phyloP scores from a whole-genome alignment of 2,329 filamentous ascomycete genomes.

The Hypoxylon sp. region DNA sequence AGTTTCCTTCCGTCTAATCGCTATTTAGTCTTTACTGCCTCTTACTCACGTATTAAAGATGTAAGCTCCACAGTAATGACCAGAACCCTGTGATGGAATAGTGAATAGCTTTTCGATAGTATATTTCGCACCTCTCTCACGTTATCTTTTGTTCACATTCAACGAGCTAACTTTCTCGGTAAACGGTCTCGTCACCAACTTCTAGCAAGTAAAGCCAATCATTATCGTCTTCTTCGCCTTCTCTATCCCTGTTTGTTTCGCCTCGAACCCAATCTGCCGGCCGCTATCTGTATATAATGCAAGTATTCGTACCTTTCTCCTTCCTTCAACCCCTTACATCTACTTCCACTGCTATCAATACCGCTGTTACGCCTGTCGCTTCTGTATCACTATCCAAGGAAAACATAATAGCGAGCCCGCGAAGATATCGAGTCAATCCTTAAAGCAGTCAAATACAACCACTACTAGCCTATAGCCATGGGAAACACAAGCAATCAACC shows the following conservation, averaged over 20 bases:
- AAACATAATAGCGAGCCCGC: neutral
- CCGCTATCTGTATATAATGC: too few relatives aligned
- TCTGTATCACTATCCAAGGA: neutral
- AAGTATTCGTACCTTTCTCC: neutral
- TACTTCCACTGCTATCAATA: neutral
- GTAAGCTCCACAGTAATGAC: neutral
- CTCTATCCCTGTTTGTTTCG: neutral
- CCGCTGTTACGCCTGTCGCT: neutral
- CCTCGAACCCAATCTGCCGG: neutral
- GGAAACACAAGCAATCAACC: neutral
- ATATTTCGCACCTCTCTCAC: neutral
- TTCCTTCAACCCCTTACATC: neutral
- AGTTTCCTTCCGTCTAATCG: neutral
- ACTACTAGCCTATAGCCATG: neutral
- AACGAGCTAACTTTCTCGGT: neutral
- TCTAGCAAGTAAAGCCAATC: too few relatives aligned
- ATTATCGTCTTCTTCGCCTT: neutral
- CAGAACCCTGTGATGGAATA: neutral
- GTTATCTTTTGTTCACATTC: neutral
- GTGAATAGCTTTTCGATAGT: too few relatives aligned
- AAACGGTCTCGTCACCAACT: neutral
- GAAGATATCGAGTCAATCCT: neutral
- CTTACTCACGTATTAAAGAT: neutral
- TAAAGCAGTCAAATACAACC: neutral
- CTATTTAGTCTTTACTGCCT: neutral